Evolutionary conservation across 768 basidiomycete genomes (phyloP), one percentile per base, ranked within the genome.

Genomic region (Leccinum aurantiacum): DNA sequence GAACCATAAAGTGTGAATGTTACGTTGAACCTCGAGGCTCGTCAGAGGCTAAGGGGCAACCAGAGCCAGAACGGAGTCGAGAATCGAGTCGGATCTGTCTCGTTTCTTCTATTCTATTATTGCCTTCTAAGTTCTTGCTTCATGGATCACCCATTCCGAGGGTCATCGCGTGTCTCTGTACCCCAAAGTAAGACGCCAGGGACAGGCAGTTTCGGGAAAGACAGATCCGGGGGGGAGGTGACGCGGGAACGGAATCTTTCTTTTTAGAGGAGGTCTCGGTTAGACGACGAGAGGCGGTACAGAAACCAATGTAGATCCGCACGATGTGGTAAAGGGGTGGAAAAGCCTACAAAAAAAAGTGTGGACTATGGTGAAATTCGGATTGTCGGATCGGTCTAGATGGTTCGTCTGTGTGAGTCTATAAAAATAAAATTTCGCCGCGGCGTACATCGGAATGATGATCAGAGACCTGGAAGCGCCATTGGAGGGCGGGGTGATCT

Each of bases 401-500:
- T 57, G 25, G 35, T 15, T 38, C 7, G 14, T 48, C n/a, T 48
- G 22, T 48, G 22, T 25, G 22, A 14, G 7, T 48, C 25, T 48
- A 15, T 25, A 24, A 6, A 46, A 19, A 24, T 48, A 24, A 14
- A 4, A 6, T 5, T 38, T 57, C n/a, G 24, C 22, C 24, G 27
- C 35, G 47, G 15, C 13, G 17, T 27, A 17, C 27, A 15, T 48
- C 24, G 24, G 24, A 25, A 25, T 48, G 22, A 25, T 48, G 47
- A 15, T 48, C 47, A 22, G 24, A 48, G 14, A 48, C 14, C 24
- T 47, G 46, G 14, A 22, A 24, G 3, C 47, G 22, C 14, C 7
- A n/a, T 7, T 48, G 35, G 56, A 24, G 24, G n/a, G 53, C 37
- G 56, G 56, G 33, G 51, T 57, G 51, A 58, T 57, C 46, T 22